A percentile compares a stretch with the other conserved stretches of the same genome.
These are phyloP conservation scores for Hirsutella minnesotensis DNA, from an alignment of 2,329 filamentous ascomycete genomes.

Conservation along the genomic window DNA sequence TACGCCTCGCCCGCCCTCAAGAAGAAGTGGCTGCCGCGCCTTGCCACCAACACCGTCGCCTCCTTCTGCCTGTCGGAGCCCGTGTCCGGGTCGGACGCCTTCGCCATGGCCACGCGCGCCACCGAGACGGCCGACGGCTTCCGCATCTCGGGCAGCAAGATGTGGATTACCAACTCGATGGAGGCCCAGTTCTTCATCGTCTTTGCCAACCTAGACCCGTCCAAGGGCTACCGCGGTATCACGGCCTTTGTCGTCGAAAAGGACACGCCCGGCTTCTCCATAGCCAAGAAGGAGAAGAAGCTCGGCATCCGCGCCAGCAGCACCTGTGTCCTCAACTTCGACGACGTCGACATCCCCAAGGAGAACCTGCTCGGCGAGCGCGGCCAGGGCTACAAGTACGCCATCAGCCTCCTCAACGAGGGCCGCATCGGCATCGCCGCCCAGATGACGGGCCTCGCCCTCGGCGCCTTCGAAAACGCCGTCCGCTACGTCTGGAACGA, in stretches of 20 bases:
- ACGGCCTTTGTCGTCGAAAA: slow-evolving; percentile 94
- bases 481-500: slow-evolving; percentile 94
- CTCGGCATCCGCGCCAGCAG: slow-evolving; percentile 91
- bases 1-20: slow-evolving; percentile 67
- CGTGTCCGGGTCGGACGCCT: slow-evolving; percentile 87
- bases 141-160: slow-evolving; percentile 83
- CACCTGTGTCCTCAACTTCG: slow-evolving; percentile 95
- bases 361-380: slow-evolving; percentile 80
- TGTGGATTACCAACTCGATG: slow-evolving; percentile 99
- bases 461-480: slow-evolving; percentile 92
- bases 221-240: slow-evolving; percentile 93
- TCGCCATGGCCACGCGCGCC: slow-evolving; percentile 86
- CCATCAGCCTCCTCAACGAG: slow-evolving; percentile 88
- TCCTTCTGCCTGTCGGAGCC: slow-evolving; percentile 92
- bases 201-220: slow-evolving; percentile 88
- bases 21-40: slow-evolving; percentile 77
- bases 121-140: slow-evolving; percentile 74
- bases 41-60: slow-evolving; percentile 82
- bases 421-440: slow-evolving; percentile 95
- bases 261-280: slow-evolving; percentile 74
- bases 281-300: slow-evolving; percentile 99
- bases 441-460: slow-evolving; percentile 93
- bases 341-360: slow-evolving; percentile 84
- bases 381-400: slow-evolving; percentile 95
- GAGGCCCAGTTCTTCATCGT: slow-evolving; percentile 95